Percentiles rank a stretch among this genome's conserved stretches.
phyloP scores from a whole-genome alignment of 2,329 filamentous ascomycete species.

The Fusarium cicatricum region DNA sequence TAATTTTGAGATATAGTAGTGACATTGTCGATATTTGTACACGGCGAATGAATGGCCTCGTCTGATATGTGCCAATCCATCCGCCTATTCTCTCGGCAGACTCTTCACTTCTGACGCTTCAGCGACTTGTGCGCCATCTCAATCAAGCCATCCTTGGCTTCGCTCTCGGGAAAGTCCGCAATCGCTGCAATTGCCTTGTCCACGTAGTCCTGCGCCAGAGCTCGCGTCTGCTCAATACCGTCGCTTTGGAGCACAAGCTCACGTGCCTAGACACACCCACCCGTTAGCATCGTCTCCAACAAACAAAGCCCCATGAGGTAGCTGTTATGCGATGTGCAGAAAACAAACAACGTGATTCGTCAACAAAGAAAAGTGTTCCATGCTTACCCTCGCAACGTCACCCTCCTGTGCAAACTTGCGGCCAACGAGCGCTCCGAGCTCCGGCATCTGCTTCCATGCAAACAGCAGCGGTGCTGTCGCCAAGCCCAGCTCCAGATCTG shows the following conservation, averaged over 20 bases:
- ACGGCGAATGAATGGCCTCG: constrained; percentile 10
- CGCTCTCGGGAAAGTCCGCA: constrained; percentile 85
- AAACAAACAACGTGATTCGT: constrained; percentile 28
- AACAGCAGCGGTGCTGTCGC: constrained; percentile 95
- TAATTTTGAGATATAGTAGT: constrained; percentile 17
- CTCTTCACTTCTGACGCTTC: constrained; percentile 81
- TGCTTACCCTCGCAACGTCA: constrained; percentile 81
- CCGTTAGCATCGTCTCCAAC: constrained; percentile 35
- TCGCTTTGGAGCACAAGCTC: constrained; percentile 83
- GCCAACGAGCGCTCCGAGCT: constrained; percentile 87
- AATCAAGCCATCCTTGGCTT: constrained; percentile 88
- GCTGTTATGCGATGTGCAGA: not conserved
- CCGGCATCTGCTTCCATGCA: constrained; percentile 89
- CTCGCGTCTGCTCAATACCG: constrained; percentile 91
- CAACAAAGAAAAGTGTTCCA: constrained; percentile 1
- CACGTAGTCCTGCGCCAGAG: constrained; percentile 88
- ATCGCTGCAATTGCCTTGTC: constrained; percentile 90
- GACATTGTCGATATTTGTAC: constrained; percentile 32
- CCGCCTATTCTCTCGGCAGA: constrained; percentile 6
- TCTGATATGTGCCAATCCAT: constrained; percentile 1
- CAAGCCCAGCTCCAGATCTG: constrained; percentile 90
- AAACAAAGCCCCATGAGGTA: not conserved
- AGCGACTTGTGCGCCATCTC: constrained; percentile 96
- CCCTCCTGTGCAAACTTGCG: constrained; percentile 87
- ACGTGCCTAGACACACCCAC: constrained; percentile 70